Conservation (phyloP, 225 moss, liverwort and hornwort genomes). For the Physcomitrium patens region DNA sequence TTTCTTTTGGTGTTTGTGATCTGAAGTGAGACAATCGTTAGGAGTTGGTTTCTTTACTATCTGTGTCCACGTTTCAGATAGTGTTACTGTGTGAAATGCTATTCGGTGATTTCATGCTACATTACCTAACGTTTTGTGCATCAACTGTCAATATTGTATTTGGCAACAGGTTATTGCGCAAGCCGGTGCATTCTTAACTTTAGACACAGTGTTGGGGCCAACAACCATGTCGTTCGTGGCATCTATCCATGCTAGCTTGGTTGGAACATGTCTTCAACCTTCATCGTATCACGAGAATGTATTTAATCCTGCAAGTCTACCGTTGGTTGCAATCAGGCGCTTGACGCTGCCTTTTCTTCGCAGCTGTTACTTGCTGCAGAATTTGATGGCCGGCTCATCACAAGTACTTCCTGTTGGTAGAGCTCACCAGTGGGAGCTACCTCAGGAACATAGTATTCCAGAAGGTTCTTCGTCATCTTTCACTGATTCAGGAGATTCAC, state of each 20-base stretch:
- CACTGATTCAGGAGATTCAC: constrained; percentile 44
- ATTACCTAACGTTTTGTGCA: constrained; percentile 11
- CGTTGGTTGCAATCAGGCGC: constrained; percentile 69
- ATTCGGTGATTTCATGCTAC: not conserved
- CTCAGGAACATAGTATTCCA: constrained; percentile 55
- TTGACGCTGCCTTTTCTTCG: constrained; percentile 86
- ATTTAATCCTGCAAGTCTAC: constrained; percentile 51
- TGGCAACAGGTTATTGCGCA: constrained; percentile 63
- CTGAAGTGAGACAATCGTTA: constrained; percentile 12
- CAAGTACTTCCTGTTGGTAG: constrained; percentile 81
- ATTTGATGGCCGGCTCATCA: constrained; percentile 69
- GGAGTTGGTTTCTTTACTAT: not conserved
- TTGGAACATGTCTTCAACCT: constrained; percentile 65
- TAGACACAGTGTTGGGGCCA: constrained; percentile 61
- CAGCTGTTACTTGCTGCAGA: constrained; percentile 80
- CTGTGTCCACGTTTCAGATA: constrained; percentile 7
- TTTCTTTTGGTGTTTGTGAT: constrained; percentile 13
- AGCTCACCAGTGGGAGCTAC: constrained; percentile 90
- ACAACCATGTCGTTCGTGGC: constrained; percentile 63
- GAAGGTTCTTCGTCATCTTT: constrained; percentile 37
- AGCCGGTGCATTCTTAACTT: constrained; percentile 55
- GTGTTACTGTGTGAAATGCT: constrained; percentile 9
- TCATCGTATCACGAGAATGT: constrained; percentile 49
- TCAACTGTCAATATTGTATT: constrained; percentile 18
- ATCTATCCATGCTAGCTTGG: constrained; percentile 59